Conservation (phyloP, 768 basidiomycete species). For the Kwoniella dendrophila region DNA sequence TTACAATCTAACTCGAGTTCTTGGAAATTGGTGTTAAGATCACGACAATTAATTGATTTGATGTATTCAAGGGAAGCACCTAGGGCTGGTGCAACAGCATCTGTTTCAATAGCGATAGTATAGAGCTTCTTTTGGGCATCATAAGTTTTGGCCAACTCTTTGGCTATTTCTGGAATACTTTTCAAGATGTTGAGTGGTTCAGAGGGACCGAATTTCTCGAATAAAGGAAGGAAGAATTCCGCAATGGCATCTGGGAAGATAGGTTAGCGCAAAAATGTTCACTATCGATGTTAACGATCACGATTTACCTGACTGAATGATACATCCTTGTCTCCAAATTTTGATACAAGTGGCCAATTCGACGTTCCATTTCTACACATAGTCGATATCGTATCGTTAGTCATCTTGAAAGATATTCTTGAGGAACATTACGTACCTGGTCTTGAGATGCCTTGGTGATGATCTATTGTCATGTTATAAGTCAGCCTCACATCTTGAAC, state of each 20-base stretch:
- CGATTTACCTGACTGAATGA: slow-evolving; percentile 48
- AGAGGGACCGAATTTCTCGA: slow-evolving; percentile 40
- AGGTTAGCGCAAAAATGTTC: neutral
- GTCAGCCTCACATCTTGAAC: neutral
- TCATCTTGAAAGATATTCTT: neutral
- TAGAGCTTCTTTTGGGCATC: slow-evolving; percentile 43
- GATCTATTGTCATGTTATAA: slow-evolving; percentile 28
- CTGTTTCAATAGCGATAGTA: slow-evolving; percentile 42
- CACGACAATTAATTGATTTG: slow-evolving; percentile 39
- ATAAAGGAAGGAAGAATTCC: slow-evolving; percentile 38
- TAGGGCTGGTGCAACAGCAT: slow-evolving; percentile 50
- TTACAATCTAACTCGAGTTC: slow-evolving; percentile 51
- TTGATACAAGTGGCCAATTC: slow-evolving; percentile 39
- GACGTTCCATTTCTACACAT: slow-evolving; percentile 45
- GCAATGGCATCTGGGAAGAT: slow-evolving; percentile 31
- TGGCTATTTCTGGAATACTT: slow-evolving; percentile 45
- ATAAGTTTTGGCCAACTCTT: slow-evolving; percentile 48
- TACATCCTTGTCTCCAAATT: slow-evolving; percentile 56
- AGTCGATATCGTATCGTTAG: neutral
- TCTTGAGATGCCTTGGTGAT: slow-evolving; percentile 50
- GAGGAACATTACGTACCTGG: slow-evolving; percentile 23
- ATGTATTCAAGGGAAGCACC: slow-evolving; percentile 49
- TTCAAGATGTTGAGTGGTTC: slow-evolving; percentile 44
- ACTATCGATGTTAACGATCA: neutral
- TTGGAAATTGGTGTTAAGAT: slow-evolving; percentile 48